Conservation (phyloP, 495 filamentous ascomycete species). For the Aspergillus leporis region DNA sequence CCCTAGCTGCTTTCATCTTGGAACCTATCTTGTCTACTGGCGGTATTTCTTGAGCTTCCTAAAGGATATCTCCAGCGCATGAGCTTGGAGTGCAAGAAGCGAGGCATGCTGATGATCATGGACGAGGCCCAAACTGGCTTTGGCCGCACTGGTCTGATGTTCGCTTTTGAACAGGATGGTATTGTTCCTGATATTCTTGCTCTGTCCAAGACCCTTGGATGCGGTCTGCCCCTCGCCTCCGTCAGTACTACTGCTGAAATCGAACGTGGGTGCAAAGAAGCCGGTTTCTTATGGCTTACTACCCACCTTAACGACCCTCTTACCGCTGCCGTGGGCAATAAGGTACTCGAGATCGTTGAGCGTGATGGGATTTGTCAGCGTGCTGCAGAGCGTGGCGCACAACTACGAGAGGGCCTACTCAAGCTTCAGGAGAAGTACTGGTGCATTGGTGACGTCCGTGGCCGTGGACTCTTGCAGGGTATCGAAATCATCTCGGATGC, state of each 20-base stretch:
- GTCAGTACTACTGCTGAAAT: conserved; percentile 52
- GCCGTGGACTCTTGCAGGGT: conserved; percentile 53
- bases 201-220: conserved; percentile 55
- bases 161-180: conserved; percentile 49
- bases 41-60: conserved; percentile 48
- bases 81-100: conserved; percentile 45
- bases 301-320: conserved; percentile 57
- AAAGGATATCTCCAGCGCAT: conserved; percentile 47
- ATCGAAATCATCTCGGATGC: conserved; percentile 53
- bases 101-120: conserved; percentile 55
- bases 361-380: conserved; percentile 47
- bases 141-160: conserved; percentile 51
- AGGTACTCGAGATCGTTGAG: conserved; percentile 56
- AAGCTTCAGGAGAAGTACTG: conserved; percentile 46
- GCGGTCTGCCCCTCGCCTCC: conserved; percentile 52
- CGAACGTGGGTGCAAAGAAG: conserved; percentile 33
- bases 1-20: conserved; percentile 55
- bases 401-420: conserved; percentile 43
- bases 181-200: conserved; percentile 55
- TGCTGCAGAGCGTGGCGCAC: conserved; percentile 38
- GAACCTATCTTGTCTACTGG: conserved; percentile 55
- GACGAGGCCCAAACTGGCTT: conserved; percentile 59
- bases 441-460: conserved; percentile 58
- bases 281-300: conserved; percentile 29
- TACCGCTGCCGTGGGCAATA: conserved; percentile 53